Conservation (phyloP, 2,329 filamentous ascomycete species). For the Neobulgaria alba region DNA sequence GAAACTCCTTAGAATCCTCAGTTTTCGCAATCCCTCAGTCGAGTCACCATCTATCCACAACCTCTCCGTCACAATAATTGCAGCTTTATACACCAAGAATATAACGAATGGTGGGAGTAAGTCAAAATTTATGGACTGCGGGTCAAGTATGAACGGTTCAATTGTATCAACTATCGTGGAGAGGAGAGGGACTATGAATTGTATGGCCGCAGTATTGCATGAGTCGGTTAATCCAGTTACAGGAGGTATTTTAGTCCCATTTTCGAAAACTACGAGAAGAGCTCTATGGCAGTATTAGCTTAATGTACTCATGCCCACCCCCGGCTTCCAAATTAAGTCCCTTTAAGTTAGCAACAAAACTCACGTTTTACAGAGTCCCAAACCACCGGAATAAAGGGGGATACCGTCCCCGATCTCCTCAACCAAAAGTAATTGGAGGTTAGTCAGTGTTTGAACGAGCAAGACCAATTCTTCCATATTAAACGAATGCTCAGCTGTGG, state of each 20-base stretch:
- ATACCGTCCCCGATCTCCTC: slow-evolving; percentile 7
- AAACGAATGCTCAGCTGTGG: slow-evolving; percentile 7
- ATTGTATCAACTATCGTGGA: slow-evolving; percentile 7
- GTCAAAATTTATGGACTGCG: slow-evolving; percentile 8
- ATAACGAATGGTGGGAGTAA: slow-evolving; percentile 13
- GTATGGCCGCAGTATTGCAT: slow-evolving; percentile 7
- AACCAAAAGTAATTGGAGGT: slow-evolving; percentile 10
- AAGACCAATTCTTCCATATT: slow-evolving; percentile 15
- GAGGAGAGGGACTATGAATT: slow-evolving; percentile 6
- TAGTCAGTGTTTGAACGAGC: slow-evolving; percentile 7
- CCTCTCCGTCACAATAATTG: slow-evolving; percentile 12
- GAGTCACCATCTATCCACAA: slow-evolving; percentile 6
- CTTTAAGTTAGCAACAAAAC: slow-evolving; percentile 2
- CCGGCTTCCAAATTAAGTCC: not conserved
- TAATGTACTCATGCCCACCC: not conserved
- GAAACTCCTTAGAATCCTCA: slow-evolving; percentile 13
- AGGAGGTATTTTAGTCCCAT: slow-evolving; percentile 10
- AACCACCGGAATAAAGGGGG: slow-evolving; percentile 8
- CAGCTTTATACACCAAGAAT: slow-evolving; percentile 15
- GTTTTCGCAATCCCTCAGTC: slow-evolving; percentile 5
- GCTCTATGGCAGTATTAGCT: slow-evolving; percentile 9
- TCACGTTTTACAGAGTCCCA: slow-evolving; percentile 13
- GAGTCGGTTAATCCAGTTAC: slow-evolving; percentile 3
- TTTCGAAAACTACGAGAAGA: slow-evolving; percentile 15
- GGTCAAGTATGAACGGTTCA: slow-evolving; percentile 8